Evolutionary conservation across 148 eudicot species (phyloP).

Genomic region (Nepenthes gracilis): DNA sequence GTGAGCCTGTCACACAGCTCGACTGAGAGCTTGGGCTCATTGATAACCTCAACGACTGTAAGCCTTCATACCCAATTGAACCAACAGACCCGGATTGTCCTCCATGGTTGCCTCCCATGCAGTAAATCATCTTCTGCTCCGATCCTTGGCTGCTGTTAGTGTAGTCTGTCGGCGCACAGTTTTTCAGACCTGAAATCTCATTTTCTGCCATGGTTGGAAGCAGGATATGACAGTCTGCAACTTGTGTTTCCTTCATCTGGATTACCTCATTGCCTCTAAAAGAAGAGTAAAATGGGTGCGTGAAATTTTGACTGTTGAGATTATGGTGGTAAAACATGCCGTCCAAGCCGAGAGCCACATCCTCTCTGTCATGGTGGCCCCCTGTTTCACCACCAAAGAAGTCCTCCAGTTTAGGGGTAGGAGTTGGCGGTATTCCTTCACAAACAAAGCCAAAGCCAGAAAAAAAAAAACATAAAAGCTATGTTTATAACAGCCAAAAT

Average conservation of each 20-base stretch:
- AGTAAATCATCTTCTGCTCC: conserved; percentile 13
- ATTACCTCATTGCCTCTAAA: conserved; percentile 6
- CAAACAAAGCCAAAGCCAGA: not conserved
- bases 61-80: conserved; percentile 48
- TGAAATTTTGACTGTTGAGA: conserved; percentile 8
- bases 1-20: conserved; percentile 69
- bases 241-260: conserved; percentile 13
- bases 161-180: conserved; percentile 49
- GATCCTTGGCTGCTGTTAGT: conserved; percentile 9
- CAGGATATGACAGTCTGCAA: conserved; percentile 10
- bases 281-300: not conserved
- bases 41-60: conserved; percentile 63
- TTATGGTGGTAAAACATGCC: conserved; percentile 39
- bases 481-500: conserved; percentile 1
- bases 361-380: conserved; percentile 26
- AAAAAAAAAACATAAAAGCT: not conserved
- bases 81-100: conserved; percentile 18
- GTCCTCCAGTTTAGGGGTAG: conserved; percentile 69
- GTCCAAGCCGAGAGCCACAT: conserved; percentile 41
- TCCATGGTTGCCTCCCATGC: conserved; percentile 8
- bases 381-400: conserved; percentile 64
- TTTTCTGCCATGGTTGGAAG: conserved; percentile 22
- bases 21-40: conserved; percentile 98
- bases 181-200: conserved; percentile 28
- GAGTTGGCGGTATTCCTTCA: conserved; percentile 41